A percentile compares a stretch with the other conserved stretches of the same genome.
Evolutionary conservation across 208 protist genomes (phyloP).

Genomic region (Acanthamoeba healyi): DNA sequence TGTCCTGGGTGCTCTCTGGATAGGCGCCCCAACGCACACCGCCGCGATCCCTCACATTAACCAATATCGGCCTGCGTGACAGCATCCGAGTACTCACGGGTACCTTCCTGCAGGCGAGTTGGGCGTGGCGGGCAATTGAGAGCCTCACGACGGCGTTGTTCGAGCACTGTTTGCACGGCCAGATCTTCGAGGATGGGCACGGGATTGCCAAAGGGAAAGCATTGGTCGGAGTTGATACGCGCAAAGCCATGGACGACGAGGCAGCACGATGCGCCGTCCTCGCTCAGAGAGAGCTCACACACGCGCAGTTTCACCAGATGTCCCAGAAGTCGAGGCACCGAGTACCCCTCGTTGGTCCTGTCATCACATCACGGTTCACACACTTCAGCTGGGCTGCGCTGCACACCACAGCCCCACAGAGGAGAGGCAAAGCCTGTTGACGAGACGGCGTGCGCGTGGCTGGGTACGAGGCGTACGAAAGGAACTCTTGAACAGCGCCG

Average conservation of each 20-base stretch:
- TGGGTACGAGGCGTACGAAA: neutral
- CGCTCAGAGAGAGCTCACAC: neutral
- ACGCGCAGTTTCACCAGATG: neutral
- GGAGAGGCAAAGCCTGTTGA: neutral
- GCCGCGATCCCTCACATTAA: too few species aligned
- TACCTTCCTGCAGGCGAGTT: neutral
- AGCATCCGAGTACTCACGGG: too few species aligned
- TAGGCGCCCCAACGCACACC: too few species aligned
- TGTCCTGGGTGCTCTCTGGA: neutral
- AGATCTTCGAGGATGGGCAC: neutral
- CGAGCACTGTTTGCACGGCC: neutral
- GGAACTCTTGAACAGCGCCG: neutral
- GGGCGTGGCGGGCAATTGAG: neutral
- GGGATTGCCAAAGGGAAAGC: neutral
- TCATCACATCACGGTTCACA: too few species aligned
- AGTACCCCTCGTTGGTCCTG: neutral
- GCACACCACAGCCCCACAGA: too few species aligned
- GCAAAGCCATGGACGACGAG: conserved; percentile 8
- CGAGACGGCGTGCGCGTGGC: neutral
- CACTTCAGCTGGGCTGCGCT: too few species aligned
- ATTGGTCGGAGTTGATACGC: neutral
- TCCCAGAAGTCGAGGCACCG: neutral
- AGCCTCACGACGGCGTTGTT: neutral
- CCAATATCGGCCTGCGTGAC: too few species aligned
- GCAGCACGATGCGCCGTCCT: neutral